Conservation (phyloP, 75 land plant species). For the Larix kaempferi region DNA sequence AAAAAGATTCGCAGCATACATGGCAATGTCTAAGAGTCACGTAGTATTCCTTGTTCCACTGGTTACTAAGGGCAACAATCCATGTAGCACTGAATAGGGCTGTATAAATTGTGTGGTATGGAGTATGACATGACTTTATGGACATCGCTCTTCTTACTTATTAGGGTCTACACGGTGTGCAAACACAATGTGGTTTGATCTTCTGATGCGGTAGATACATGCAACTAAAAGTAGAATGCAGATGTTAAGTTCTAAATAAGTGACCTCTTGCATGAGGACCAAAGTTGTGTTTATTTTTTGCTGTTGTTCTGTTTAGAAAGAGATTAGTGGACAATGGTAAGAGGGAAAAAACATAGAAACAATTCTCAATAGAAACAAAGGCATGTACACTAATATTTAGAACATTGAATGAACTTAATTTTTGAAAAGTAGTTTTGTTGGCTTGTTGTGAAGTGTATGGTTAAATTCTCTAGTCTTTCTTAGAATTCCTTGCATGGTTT, state of each 20-base stretch:
- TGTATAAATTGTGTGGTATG: not conserved
- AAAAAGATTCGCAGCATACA: not conserved
- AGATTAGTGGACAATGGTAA: no score
- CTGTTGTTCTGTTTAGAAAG: no score
- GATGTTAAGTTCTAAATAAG: not conserved
- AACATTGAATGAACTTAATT: no score
- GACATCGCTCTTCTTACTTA: not conserved
- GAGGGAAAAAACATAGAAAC: no score
- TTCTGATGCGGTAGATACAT: not conserved
- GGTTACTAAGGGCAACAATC: not conserved
- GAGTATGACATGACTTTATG: not conserved
- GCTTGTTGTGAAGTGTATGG: no score
- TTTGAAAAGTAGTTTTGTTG: no score
- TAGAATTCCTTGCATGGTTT: no score
- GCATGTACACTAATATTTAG: no score
- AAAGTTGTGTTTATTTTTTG: no score
- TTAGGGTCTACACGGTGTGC: not conserved
- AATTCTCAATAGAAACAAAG: no score
- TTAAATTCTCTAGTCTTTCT: no score
- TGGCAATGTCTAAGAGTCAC: not conserved
- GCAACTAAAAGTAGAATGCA: not conserved
- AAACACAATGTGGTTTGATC: not conserved
- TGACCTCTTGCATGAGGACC: no score
- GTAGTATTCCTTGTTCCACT: not conserved
- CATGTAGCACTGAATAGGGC: not conserved